Evolutionary conservation across 345 rosid species (phyloP).

Genomic region (Theobroma cacao): DNA sequence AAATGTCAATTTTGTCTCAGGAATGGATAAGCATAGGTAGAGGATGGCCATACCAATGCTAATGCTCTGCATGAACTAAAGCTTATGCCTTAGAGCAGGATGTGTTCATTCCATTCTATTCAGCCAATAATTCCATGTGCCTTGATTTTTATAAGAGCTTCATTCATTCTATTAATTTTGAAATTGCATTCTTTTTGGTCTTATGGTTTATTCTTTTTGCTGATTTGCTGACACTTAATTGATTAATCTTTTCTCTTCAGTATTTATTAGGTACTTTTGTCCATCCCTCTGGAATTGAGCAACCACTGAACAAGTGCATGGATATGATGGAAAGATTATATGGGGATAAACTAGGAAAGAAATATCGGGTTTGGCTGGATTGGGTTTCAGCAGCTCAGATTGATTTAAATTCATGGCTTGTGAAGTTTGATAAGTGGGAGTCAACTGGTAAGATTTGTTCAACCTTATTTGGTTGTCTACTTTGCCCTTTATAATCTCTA

Average conservation of each 20-base stretch:
- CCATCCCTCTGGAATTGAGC: slow-evolving; percentile 59
- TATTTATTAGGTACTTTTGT: slow-evolving; percentile 45
- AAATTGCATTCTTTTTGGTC: not conserved
- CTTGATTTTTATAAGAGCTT: not conserved
- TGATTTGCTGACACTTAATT: slow-evolving; percentile 5
- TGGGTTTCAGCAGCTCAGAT: slow-evolving; percentile 47
- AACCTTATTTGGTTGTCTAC: not conserved
- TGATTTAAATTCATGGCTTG: slow-evolving; percentile 67
- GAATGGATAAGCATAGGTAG: not conserved
- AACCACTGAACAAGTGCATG: slow-evolving; percentile 36
- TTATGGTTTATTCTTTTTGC: not conserved
- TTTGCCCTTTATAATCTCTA: not conserved
- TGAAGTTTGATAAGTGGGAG: slow-evolving; percentile 77
- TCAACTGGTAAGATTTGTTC: slow-evolving; percentile 47
- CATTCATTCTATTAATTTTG: not conserved
- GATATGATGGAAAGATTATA: slow-evolving; percentile 40
- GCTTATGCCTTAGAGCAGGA: not conserved
- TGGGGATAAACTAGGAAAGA: slow-evolving; percentile 57
- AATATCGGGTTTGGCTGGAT: slow-evolving; percentile 69
- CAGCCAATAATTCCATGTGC: not conserved
- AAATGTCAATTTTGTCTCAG: not conserved
- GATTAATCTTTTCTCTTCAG: slow-evolving; percentile 27
- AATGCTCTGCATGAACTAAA: not conserved
- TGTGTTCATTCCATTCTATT: not conserved
- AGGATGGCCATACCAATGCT: not conserved